Conservation (phyloP, 805 yeast genomes). For the Zygoascus bituminiphila region DNA sequence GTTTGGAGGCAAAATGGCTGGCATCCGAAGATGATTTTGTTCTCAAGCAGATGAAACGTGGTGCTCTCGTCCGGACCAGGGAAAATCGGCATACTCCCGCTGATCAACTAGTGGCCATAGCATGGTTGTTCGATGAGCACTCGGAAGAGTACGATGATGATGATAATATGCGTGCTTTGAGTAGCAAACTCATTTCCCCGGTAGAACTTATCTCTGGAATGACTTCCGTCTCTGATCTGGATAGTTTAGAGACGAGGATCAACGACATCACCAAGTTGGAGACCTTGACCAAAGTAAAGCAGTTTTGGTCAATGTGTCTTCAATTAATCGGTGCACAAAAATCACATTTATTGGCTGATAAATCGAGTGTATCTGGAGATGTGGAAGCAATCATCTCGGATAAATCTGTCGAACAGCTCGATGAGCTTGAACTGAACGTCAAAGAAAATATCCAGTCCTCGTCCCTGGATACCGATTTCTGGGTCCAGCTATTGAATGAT, state of each 20-base stretch:
- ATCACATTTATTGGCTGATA: background rate
- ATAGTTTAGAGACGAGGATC: slow-evolving; percentile 9
- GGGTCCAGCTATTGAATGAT: slow-evolving; percentile 22
- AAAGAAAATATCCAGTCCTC: slow-evolving; percentile 6
- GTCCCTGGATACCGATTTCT: slow-evolving; percentile 23
- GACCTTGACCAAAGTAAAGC: background rate
- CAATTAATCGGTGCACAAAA: slow-evolving; percentile 6
- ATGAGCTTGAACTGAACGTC: slow-evolving; percentile 17
- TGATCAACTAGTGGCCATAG: slow-evolving; percentile 20
- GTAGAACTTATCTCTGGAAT: slow-evolving; percentile 14
- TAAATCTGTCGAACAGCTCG: slow-evolving; percentile 22
- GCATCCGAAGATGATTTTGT: slow-evolving; percentile 25
- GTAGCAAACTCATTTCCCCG: slow-evolving; percentile 15
- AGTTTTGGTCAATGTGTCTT: slow-evolving; percentile 19
- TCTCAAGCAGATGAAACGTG: slow-evolving; percentile 22
- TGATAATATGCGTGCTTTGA: background rate
- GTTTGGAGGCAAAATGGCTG: slow-evolving; percentile 19
- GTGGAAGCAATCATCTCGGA: slow-evolving; percentile 23
- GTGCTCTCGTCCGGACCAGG: slow-evolving; percentile 24
- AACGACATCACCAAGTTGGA: slow-evolving; percentile 10
- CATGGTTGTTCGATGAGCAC: slow-evolving; percentile 12
- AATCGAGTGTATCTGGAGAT: slow-evolving; percentile 18
- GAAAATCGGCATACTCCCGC: slow-evolving; percentile 21
- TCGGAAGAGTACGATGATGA: slow-evolving; percentile 16
- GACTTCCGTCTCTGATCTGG: slow-evolving; percentile 8